Evolutionary conservation across 129 eudicot genomes (phyloP).

Genomic region (Centrapalus pauciflorus): DNA sequence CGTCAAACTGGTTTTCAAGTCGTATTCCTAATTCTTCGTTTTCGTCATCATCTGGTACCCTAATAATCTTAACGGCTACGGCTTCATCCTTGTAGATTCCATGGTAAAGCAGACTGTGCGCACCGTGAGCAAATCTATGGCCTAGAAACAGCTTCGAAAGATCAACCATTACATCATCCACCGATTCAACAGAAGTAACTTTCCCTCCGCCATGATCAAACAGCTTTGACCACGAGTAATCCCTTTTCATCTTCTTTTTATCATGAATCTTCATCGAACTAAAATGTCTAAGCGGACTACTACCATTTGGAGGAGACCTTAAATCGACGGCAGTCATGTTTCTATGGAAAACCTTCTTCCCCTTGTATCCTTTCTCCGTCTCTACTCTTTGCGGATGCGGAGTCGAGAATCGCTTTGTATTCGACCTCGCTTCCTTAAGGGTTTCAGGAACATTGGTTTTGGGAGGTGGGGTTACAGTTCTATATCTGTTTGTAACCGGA

Average conservation of each 20-base stretch:
- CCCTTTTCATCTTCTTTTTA: constrained; percentile 49
- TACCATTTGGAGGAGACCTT: constrained; percentile 28
- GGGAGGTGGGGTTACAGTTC: constrained; percentile 74
- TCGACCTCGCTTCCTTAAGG: constrained; percentile 74
- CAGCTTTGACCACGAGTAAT: constrained; percentile 68
- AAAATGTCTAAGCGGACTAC: constrained; percentile 48
- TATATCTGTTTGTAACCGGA: constrained; percentile 47
- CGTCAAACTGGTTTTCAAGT: constrained; percentile 75
- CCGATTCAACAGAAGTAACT: constrained; percentile 70
- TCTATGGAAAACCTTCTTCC: constrained; percentile 37
- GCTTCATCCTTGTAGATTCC: constrained; percentile 69
- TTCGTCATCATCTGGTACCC: constrained; percentile 85
- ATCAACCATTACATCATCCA: constrained; percentile 68
- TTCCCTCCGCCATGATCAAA: constrained; percentile 85
- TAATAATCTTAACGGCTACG: constrained; percentile 80
- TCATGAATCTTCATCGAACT: constrained; percentile 41
- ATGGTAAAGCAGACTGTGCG: constrained; percentile 88
- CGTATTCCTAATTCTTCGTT: constrained; percentile 58
- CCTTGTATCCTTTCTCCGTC: constrained; percentile 40
- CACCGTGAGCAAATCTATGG: constrained; percentile 90
- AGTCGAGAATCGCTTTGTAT: constrained; percentile 57
- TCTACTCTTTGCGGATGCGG: constrained; percentile 69
- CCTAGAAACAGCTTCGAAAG: constrained; percentile 80
- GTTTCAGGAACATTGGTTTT: constrained; percentile 50
- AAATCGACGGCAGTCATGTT: constrained; percentile 23